Base-by-base conservation (phyloP, 257 asterid genomes). In the Oldenlandia corymbosa region DNA sequence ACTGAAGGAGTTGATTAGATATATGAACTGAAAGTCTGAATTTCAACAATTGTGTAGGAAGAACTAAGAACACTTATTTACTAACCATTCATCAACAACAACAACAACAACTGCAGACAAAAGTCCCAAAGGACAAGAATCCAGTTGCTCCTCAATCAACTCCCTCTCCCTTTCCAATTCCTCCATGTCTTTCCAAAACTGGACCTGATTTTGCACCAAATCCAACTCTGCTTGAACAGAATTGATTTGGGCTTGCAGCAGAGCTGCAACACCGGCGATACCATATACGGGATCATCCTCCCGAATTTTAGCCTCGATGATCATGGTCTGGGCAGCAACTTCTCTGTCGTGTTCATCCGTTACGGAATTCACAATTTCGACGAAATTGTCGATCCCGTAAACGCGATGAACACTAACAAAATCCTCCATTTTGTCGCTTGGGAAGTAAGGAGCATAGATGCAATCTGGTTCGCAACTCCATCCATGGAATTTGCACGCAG, bases 281-380 rank as follows among this genome's bases (percentile, higher is more conserved):
- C 71, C 76, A 36, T 41, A 9, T 5, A 71, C 67, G 0, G 75
- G 75, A 31, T 58, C 11, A 11, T 71, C 67, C 37, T 13, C 37
- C 71, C 75, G 37, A 5, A 58, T 36, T 9, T 24, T 49, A 0
- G 67, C 75, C 49, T 71, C 76, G 1, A 59, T 18, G 1, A 50
- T 51, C 13, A 65, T 0, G 14, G 51, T 36, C 13, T 65, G 57
- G 4, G 56, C 52, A 16, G 49, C 45, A 20, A 7, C 42, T 12
- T 18, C 17, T 27, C 23, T 58, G 17, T 58, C 42, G 2, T 53
- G 17, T 17, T 16, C 21, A 17, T 60, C 65, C 17, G 7, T 2
- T 2, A 60, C 65, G 0, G 41, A 60, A 14, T 6, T 46, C 30
- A 66, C 7, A 13, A 60, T 45, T 2, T 45, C n/a, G 0, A 58